These are phyloP conservation scores for Phytopythium helicoides DNA, from an alignment of 352 stramenopile species.

Conservation along the genomic window DNA sequence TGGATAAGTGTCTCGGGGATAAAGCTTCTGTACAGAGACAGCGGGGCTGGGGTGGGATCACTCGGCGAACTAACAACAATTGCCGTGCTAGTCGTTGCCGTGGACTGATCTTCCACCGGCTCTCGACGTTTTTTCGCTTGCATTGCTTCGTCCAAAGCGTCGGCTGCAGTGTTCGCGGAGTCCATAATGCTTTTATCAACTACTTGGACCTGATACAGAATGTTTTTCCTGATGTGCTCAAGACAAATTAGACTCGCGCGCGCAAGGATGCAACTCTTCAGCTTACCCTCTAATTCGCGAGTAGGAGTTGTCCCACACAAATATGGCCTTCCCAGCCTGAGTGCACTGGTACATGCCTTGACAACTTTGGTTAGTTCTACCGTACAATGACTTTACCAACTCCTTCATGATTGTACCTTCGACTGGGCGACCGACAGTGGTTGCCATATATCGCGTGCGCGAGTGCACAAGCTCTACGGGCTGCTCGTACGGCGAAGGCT, in stretches of 20 bases:
- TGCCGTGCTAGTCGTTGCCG: constrained; percentile 17
- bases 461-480: constrained; percentile 59
- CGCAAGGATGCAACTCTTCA: constrained; percentile 2
- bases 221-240: constrained; percentile 53
- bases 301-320: constrained; percentile 84
- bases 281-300: constrained; percentile 68
- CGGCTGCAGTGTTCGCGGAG: constrained; percentile 59
- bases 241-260: not conserved
- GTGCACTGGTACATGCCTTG: constrained; percentile 56
- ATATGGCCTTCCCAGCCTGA: constrained; percentile 45
- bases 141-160: constrained; percentile 69
- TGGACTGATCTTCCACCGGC: constrained; percentile 25
- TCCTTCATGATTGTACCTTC: constrained; percentile 28
- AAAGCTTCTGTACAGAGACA: constrained; percentile 29
- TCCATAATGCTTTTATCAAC: constrained; percentile 70
- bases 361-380: too few relatives aligned
- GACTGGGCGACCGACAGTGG: constrained; percentile 41
- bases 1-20: constrained; percentile 48
- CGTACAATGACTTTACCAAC: too few relatives aligned
- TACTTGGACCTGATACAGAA: constrained; percentile 75
- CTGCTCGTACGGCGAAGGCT: constrained; percentile 33
- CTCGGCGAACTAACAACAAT: constrained; percentile 31
- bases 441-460: constrained; percentile 55
- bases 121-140: constrained; percentile 45
- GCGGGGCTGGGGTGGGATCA: constrained; percentile 16